These are phyloP conservation scores for Serendipita sp. DNA, from an alignment of 1,284 basidiomycete species.

Conservation along the genomic window DNA sequence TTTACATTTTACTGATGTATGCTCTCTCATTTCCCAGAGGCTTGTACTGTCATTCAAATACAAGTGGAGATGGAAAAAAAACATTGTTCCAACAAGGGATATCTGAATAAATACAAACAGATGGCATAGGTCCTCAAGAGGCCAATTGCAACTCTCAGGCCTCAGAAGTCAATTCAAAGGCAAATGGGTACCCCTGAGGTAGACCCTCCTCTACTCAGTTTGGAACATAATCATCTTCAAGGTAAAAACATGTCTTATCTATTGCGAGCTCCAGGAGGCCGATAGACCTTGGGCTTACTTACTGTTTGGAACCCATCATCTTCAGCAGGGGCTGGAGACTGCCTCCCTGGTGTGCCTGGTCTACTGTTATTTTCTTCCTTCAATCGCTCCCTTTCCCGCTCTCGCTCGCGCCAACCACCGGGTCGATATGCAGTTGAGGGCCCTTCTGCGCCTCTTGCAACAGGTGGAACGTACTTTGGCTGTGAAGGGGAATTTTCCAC, in stretches of 20 bases:
- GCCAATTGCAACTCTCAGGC: too few species aligned
- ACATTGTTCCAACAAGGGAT: too few species aligned
- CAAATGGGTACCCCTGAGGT: too few species aligned
- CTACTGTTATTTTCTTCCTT: constrained; percentile 8
- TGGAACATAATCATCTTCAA: too few species aligned
- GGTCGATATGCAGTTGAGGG: constrained; percentile 19
- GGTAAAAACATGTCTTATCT: neutral
- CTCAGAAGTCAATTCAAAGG: too few species aligned
- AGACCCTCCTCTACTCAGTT: too few species aligned
- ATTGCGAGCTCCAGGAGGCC: constrained; percentile 8
- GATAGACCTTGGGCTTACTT: constrained; percentile 18
- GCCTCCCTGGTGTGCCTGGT: constrained; percentile 8
- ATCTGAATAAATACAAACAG: too few species aligned
- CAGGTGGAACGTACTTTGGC: constrained; percentile 15
- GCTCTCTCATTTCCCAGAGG: too few species aligned
- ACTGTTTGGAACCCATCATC: constrained; percentile 63
- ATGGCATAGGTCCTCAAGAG: too few species aligned
- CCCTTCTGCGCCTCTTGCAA: constrained; percentile 17
- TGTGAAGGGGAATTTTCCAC: constrained; percentile 8
- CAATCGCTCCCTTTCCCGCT: constrained; percentile 36
- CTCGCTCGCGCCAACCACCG: constrained; percentile 40
- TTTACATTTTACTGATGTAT: too few species aligned
- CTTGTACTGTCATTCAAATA: too few species aligned
- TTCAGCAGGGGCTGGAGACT: constrained; percentile 23
- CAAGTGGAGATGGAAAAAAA: too few species aligned